phyloP scores from a whole-genome alignment of 179 eudicot genomes.

The Gypsophila paniculata region DNA sequence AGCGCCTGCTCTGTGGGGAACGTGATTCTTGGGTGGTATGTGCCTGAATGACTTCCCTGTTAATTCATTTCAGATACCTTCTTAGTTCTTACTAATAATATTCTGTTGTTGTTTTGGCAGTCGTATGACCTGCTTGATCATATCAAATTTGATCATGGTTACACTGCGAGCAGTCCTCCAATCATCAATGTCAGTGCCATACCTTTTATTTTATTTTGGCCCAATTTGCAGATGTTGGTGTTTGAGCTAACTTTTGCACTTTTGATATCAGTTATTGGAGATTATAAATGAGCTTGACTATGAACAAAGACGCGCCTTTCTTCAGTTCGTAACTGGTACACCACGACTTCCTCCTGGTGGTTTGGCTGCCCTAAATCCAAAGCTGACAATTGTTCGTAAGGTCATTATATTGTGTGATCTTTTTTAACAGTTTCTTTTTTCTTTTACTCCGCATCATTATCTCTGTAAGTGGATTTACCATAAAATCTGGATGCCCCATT shows the following conservation, averaged over 20 bases:
- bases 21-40: constrained; percentile 74
- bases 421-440: not conserved
- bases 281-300: constrained; percentile 62
- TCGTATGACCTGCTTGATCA: constrained; percentile 70
- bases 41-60: constrained; percentile 13
- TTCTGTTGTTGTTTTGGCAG: constrained; percentile 38
- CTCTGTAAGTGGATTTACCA: not conserved
- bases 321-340: constrained; percentile 93
- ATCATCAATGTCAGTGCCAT: constrained; percentile 54
- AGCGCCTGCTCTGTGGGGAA: constrained; percentile 84
- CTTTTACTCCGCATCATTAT: not conserved
- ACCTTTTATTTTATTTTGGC: constrained; percentile 7
- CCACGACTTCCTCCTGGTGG: constrained; percentile 94
- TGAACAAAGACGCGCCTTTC: constrained; percentile 71
- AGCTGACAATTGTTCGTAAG: constrained; percentile 92
- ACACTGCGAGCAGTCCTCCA: constrained; percentile 83
- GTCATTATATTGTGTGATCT: constrained; percentile 28
- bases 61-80: not conserved
- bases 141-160: constrained; percentile 92
- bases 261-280: constrained; percentile 61
- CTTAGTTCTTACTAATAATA: not conserved
- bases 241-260: not conserved
- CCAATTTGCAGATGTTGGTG: not conserved
- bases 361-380: constrained; percentile 84
- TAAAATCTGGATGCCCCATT: not conserved